Evolutionary conservation across 2,329 filamentous ascomycete species (phyloP).

Genomic region (Fusarium praegraminearum): DNA sequence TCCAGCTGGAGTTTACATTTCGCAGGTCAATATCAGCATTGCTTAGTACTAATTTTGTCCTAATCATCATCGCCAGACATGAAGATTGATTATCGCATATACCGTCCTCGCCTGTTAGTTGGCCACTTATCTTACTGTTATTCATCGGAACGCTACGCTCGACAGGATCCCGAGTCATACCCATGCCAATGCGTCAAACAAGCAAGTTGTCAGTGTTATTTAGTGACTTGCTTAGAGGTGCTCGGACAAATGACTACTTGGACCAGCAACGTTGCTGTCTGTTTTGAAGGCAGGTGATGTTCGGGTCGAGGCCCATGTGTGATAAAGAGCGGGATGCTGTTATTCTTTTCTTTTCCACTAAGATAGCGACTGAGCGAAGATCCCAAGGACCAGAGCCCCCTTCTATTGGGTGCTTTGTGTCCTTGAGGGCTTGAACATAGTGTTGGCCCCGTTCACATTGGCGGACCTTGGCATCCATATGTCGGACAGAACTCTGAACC

Average conservation of each 20-base stretch:
- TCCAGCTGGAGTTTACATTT: background rate
- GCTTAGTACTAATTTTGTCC: background rate
- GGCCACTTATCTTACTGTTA: background rate
- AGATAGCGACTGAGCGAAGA: constrained; percentile 10
- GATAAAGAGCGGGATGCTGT: constrained; percentile 2
- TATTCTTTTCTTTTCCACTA: background rate
- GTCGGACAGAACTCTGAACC: constrained; percentile 18
- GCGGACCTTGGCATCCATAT: constrained; percentile 31
- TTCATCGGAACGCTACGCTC: background rate
- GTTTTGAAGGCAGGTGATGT: constrained; percentile 5
- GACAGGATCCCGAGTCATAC: constrained; percentile 3
- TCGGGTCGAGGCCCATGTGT: constrained; percentile 2
- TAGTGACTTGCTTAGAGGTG: constrained; percentile 3
- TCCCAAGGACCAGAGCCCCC: constrained; percentile 3
- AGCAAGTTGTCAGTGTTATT: constrained; percentile 1
- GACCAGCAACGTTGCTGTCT: constrained; percentile 3
- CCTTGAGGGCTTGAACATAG: constrained; percentile 16
- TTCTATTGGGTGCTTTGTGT: constrained; percentile 21
- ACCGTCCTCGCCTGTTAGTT: background rate
- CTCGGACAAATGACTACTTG: background rate
- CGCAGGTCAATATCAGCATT: background rate
- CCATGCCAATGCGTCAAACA: constrained; percentile 5
- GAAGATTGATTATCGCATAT: constrained; percentile 3
- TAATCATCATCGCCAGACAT: background rate
- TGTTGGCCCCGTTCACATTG: constrained; percentile 23